Evolutionary conservation across 2,329 filamentous ascomycete genomes (phyloP), one percentile per base, ranked within the genome.

Genomic region (Zasmidium angulare): DNA sequence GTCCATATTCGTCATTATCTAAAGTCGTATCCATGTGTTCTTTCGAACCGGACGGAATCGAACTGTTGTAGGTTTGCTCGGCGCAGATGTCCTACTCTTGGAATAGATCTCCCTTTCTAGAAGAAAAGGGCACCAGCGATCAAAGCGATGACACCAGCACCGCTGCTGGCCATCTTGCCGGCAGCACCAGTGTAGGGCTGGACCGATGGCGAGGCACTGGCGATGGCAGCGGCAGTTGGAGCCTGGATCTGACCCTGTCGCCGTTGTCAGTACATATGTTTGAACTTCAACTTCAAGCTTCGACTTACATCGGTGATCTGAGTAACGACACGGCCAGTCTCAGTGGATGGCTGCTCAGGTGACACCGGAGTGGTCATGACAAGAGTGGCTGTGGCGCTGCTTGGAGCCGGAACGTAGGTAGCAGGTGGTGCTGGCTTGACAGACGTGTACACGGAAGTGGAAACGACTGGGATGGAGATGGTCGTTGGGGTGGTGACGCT

Each of bases 121-220:
- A 43, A 43, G 36, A 43, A 43, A 17, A 59, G 40, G 20, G 50
- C 57, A 53, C 49, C 60, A 21, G 43, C 29, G 20, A 62, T 31
- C 24, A 51, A 53, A 23, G 29, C 56, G 11, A 56, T 11, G 22
- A 53, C 47, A 9, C 51, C 53, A 9, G 55, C 20, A 36, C 56
- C 56, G 54, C 50, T 53, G 21, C 46, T 46, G n/a, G 36, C 50
- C 20, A 52, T 53, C 53, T 59, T 50, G 21, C 17, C 50, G n/a
- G 52, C 56, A 50, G 26, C 56, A 40, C 56, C 56, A 22, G 56
- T 56, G 51, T 62, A 62, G 21, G 56, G 53, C 14, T 48, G 46
- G 17, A 57, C 29, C 9, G 46, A 47, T 12, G 21, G 43, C 11
- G 36, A 43, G 14, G 36, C 36, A 17, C 36, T 43, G 36, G 36